phyloP scores from a whole-genome alignment of 108 stramenopile species.

The Discostella stelligeroides region DNA sequence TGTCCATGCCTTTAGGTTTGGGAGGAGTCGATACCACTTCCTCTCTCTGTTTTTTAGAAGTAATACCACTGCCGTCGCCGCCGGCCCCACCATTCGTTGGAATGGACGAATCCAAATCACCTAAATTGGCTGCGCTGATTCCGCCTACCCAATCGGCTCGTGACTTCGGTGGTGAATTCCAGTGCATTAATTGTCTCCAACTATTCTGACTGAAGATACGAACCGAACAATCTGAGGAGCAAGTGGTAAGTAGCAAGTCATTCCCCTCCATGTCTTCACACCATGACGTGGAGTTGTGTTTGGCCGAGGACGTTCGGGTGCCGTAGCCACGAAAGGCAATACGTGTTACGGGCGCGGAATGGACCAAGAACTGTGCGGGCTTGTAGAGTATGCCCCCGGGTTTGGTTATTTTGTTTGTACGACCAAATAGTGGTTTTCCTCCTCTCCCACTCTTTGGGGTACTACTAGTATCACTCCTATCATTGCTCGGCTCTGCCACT shows the following conservation, averaged over 20 bases:
- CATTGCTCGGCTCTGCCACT: constrained; percentile 30
- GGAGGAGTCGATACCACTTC: constrained; percentile 15
- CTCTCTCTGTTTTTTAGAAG: constrained; percentile 24
- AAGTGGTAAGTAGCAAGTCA: constrained; percentile 81
- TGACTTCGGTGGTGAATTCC: constrained; percentile 70
- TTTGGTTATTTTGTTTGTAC: constrained; percentile 1
- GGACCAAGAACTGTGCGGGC: constrained; percentile 78
- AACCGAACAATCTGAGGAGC: constrained; percentile 55
- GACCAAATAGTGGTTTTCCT: too few relatives aligned
- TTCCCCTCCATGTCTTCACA: constrained; percentile 64
- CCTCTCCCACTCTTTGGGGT: neutral
- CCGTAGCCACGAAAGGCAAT: constrained; percentile 81
- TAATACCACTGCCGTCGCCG: neutral
- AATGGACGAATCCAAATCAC: constrained; percentile 72
- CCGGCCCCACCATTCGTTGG: neutral
- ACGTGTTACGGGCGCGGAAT: constrained; percentile 69
- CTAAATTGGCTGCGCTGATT: constrained; percentile 73
- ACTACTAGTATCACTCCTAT: constrained; percentile 6
- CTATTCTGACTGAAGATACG: constrained; percentile 78
- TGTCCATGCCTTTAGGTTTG: constrained; percentile 26
- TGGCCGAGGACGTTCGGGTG: constrained; percentile 48
- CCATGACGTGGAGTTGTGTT: constrained; percentile 23
- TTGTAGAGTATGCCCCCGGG: constrained; percentile 68
- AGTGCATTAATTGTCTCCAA: constrained; percentile 80
- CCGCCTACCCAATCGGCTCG: constrained; percentile 84